These are phyloP conservation scores for Neofusicoccum cordaticola DNA, from an alignment of 2,329 filamentous ascomycete genomes.

Conservation along the genomic window DNA sequence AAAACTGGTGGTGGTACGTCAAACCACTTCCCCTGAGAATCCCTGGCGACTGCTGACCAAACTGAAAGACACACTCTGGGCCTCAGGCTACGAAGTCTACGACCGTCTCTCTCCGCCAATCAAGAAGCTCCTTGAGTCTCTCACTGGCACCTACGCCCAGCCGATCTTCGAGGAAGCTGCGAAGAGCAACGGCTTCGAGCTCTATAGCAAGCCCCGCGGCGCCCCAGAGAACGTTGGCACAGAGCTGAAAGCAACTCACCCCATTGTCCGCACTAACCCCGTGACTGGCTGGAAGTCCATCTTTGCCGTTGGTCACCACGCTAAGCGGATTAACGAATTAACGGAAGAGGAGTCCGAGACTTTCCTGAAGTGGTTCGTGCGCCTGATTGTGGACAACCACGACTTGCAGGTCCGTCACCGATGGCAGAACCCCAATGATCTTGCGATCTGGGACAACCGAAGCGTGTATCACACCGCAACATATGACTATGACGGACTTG, in stretches of 20 bases:
- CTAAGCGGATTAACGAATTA: conserved; percentile 46
- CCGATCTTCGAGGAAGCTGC: conserved; percentile 44
- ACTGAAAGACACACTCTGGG: conserved; percentile 41
- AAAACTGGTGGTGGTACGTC: conserved; percentile 35
- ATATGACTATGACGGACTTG: conserved; percentile 58
- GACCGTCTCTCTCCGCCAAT: conserved; percentile 49
- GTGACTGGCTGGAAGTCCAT: conserved; percentile 62
- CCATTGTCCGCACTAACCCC: conserved; percentile 60
- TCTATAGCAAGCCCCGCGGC: conserved; percentile 50
- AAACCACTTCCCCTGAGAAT: neutral
- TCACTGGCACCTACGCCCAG: conserved; percentile 47
- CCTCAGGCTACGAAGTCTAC: conserved; percentile 45
- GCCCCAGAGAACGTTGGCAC: conserved; percentile 55
- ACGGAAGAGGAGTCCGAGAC: conserved; percentile 42
- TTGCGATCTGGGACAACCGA: conserved; percentile 67
- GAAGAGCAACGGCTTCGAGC: conserved; percentile 39
- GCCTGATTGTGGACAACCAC: conserved; percentile 47
- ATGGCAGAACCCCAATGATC: conserved; percentile 50
- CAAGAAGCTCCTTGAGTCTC: conserved; percentile 47
- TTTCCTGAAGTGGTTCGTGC: conserved; percentile 43
- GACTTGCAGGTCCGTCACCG: conserved; percentile 51
- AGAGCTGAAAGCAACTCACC: conserved; percentile 52
- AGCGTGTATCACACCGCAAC: conserved; percentile 60
- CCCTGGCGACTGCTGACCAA: neutral
- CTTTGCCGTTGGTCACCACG: conserved; percentile 52